phyloP scores from a whole-genome alignment of 1,139 yeast species.

The Blastobotrys indianensis region DNA sequence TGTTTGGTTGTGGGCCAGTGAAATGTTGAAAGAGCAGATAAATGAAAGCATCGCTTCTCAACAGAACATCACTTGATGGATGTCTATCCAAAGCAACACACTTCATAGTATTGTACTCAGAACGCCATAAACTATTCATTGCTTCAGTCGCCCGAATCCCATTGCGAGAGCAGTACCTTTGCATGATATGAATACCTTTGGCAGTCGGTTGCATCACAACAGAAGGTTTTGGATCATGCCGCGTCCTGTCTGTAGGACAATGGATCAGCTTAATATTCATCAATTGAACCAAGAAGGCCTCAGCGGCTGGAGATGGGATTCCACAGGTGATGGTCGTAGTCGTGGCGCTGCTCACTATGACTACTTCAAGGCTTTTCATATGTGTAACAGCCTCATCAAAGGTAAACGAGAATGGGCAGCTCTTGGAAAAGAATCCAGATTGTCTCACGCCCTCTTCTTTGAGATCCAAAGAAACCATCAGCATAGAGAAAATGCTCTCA shows the following conservation, averaged over 20 bases:
- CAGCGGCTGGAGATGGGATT: slow-evolving; percentile 48
- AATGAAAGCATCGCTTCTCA: slow-evolving; percentile 61
- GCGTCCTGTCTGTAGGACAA: slow-evolving; percentile 60
- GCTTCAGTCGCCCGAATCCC: slow-evolving; percentile 38
- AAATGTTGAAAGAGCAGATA: slow-evolving; percentile 56
- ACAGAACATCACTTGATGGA: slow-evolving; percentile 51
- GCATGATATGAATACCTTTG: slow-evolving; percentile 73
- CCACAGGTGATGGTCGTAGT: slow-evolving; percentile 56
- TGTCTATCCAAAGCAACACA: slow-evolving; percentile 66
- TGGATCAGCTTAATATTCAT: slow-evolving; percentile 66
- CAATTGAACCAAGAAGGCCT: slow-evolving; percentile 46
- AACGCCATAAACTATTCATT: slow-evolving; percentile 34
- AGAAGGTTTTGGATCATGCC: slow-evolving; percentile 16
- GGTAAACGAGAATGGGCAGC: slow-evolving; percentile 50
- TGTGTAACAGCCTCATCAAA: slow-evolving; percentile 45
- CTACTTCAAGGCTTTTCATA: slow-evolving; percentile 47
- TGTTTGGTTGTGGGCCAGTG: slow-evolving; percentile 63
- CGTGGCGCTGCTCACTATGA: slow-evolving; percentile 39
- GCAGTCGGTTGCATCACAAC: slow-evolving; percentile 74
- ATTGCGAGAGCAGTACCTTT: slow-evolving; percentile 50
- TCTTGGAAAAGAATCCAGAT: slow-evolving; percentile 32
- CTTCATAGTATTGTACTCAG: slow-evolving; percentile 65
- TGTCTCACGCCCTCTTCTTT: slow-evolving; percentile 29
- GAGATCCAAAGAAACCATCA: slow-evolving; percentile 48
- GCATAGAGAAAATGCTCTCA: slow-evolving; percentile 33